Conservation (phyloP, 1,284 basidiomycete genomes). For the Ustilago crameri region DNA sequence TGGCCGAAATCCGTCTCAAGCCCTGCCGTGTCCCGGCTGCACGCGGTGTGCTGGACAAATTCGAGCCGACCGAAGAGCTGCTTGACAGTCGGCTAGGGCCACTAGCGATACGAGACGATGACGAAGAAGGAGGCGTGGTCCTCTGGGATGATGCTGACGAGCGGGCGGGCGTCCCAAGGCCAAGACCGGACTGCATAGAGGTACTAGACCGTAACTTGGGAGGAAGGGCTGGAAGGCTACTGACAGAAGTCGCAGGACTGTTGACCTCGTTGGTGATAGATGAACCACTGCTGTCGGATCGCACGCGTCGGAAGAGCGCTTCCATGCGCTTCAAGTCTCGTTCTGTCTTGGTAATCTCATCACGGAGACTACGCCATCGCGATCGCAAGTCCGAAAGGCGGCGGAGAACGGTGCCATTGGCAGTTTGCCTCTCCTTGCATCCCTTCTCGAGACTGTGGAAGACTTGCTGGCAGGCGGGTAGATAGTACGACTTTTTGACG, state of each 20-base stretch:
- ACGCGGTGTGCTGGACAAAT: constrained; percentile 42
- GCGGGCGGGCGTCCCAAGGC: constrained; percentile 40
- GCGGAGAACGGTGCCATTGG: constrained; percentile 91
- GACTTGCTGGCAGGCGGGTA: constrained; percentile 89
- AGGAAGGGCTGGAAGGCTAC: constrained; percentile 28
- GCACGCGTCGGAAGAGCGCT: constrained; percentile 71
- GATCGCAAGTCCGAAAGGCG: constrained; percentile 85
- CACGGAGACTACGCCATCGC: constrained; percentile 81
- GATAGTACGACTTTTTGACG: constrained; percentile 77
- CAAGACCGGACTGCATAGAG: constrained; percentile 36
- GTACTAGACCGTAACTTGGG: constrained; percentile 29
- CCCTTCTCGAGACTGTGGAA: constrained; percentile 92
- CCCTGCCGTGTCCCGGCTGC: constrained; percentile 23
- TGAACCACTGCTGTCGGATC: constrained; percentile 39
- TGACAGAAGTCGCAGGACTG: constrained; percentile 32
- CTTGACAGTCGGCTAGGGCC: constrained; percentile 38
- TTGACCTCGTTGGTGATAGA: constrained; percentile 27
- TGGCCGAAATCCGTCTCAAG: constrained; percentile 42
- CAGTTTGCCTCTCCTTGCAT: constrained; percentile 86
- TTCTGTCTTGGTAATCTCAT: constrained; percentile 80
- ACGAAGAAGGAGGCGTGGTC: constrained; percentile 17
- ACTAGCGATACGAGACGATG: constrained; percentile 31
- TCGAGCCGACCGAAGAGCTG: constrained; percentile 38
- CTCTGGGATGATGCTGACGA: constrained; percentile 16
- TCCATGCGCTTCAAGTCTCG: constrained; percentile 81